phyloP scores from a whole-genome alignment of 768 basidiomycete genomes.

The Amanita subjunquillea region DNA sequence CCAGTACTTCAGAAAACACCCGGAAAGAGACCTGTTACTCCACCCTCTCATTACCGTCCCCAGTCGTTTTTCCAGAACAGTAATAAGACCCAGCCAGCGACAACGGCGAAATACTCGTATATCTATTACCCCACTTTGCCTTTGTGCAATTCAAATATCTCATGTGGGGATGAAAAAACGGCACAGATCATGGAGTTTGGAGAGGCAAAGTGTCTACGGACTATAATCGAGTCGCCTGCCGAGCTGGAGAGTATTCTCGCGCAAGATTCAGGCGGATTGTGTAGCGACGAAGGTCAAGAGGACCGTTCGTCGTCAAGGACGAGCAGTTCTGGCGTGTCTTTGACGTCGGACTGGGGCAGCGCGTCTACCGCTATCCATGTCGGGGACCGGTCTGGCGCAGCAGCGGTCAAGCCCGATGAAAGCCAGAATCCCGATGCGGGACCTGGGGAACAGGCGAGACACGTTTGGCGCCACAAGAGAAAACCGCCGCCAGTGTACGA shows the following conservation, averaged over 20 bases:
- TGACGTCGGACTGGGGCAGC: too few species aligned
- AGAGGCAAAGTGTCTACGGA: neutral
- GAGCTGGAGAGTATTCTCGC: neutral
- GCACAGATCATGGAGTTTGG: neutral
- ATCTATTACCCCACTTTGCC: neutral
- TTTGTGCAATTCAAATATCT: neutral
- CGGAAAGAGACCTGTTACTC: neutral
- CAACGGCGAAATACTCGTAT: neutral
- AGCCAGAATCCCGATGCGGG: too few species aligned
- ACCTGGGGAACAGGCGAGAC: too few species aligned
- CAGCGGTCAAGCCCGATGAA: too few species aligned
- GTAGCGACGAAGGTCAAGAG: too few species aligned
- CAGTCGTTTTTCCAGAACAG: neutral
- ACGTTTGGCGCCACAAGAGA: neutral
- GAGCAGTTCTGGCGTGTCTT: too few species aligned
- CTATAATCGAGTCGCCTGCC: slow-evolving; percentile 2
- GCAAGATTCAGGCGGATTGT: neutral
- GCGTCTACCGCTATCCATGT: too few species aligned
- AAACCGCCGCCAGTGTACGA: slow-evolving; percentile 3
- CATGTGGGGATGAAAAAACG: neutral
- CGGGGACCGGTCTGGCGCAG: too few species aligned
- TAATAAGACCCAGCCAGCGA: neutral
- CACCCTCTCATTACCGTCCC: neutral
- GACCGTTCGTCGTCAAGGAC: too few species aligned
- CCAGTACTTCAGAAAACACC: neutral